These are phyloP conservation scores for Prosopis cineraria DNA, from an alignment of 306 rosid species.

Conservation along the genomic window DNA sequence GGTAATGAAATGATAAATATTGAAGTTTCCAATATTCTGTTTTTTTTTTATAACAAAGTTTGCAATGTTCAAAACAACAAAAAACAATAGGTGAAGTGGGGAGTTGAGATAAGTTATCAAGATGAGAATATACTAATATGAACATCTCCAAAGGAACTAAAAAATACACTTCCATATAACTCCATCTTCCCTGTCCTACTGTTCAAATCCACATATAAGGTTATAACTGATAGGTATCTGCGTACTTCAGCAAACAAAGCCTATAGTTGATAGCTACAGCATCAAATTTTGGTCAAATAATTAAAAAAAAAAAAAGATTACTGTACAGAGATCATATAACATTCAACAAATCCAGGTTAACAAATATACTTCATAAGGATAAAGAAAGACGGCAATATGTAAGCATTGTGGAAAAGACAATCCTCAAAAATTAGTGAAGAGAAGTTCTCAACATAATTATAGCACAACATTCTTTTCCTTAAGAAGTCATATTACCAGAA, in stretches of 20 bases:
- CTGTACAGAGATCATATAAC: background rate
- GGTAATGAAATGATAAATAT: too few relatives aligned
- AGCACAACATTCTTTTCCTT: conserved; percentile 26
- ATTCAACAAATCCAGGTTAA: background rate
- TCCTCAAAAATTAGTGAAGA: conserved; percentile 16
- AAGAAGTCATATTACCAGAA: conserved; percentile 61
- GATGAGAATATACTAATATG: background rate
- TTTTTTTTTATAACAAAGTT: too few relatives aligned
- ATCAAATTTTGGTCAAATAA: background rate
- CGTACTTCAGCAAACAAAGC: conserved; percentile 15
- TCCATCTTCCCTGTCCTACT: background rate
- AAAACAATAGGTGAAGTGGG: too few relatives aligned
- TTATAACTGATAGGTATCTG: conserved; percentile 11
- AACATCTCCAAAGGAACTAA: conserved; percentile 11
- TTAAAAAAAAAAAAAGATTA: background rate
- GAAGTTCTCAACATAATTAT: background rate
- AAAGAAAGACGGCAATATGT: conserved; percentile 10
- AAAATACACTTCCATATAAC: too few relatives aligned
- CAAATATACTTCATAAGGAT: background rate
- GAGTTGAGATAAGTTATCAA: too few relatives aligned
- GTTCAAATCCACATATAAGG: conserved; percentile 2
- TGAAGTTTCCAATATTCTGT: too few relatives aligned
- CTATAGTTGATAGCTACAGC: background rate
- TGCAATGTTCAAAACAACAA: too few relatives aligned
- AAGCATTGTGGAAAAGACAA: conserved; percentile 17